Base-by-base conservation (phyloP, 1,284 basidiomycete species). In the Trametes sp. region DNA sequence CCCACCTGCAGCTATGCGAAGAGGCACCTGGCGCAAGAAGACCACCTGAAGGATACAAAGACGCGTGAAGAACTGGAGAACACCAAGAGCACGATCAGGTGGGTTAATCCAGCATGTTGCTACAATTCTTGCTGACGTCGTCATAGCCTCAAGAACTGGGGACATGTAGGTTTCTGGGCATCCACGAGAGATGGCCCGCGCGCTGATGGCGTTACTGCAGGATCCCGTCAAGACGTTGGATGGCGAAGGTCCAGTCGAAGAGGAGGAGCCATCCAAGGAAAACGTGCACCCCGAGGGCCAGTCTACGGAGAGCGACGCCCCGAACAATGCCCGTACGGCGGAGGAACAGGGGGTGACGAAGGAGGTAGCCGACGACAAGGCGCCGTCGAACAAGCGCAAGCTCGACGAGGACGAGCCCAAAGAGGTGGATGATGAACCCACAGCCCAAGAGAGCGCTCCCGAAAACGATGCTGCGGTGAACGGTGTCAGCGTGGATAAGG, bases 51-150 rank as follows among this genome's bases (percentile, higher is more conserved):
- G 62, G 73, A 75, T 9, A 78, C 73, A 3, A 79, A 77, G 67
- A 77, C 75, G 3, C 67, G 54, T n/a, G 73, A 72, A 44, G 72
- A 77, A 63, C 68, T 77, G 9, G 73, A 73, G 59, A 70, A 75
- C n/a, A 67, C 73, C 19, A 77, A 77, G 67, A 79, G 76, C 62
- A 78, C 76, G 0, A 75, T 75, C 57, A 77, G 77, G 76, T 72
- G 51, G 23, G 71, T 16, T n/a, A 1, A 4, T 35, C n/a, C 59
- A 29, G 42, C n/a, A 36, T 1, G 3, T 7, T 7, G 14, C 11
- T 13, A 4, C 38, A 14, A 28, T 14, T 3, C 9, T 16, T 19
- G 52, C 44, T 58, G 45, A 60, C 57, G 10, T 44, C 42, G 4
- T 31, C 7, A 31, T 23, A 77, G 76, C 52, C 54, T 78, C 54